These are phyloP conservation scores for Dictyophora rubrovolvata DNA, from an alignment of 768 basidiomycete species.

Conservation along the genomic window DNA sequence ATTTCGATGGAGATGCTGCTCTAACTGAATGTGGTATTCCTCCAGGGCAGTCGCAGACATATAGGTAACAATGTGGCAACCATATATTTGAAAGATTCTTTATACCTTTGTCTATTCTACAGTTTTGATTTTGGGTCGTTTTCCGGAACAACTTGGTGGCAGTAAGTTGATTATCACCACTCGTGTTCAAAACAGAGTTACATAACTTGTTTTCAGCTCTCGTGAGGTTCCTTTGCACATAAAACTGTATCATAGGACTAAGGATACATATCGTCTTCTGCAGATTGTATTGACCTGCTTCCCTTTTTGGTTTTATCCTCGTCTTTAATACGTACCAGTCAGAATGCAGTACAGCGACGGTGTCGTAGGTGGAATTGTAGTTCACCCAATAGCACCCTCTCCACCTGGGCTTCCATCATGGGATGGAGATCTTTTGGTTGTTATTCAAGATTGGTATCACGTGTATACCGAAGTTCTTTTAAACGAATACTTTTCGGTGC, in stretches of 20 bases:
- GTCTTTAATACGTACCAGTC: constrained; percentile 7
- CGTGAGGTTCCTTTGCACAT: background rate
- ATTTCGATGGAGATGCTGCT: constrained; percentile 36
- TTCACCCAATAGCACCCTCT: constrained; percentile 31
- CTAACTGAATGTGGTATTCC: constrained; percentile 46
- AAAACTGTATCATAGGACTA: background rate
- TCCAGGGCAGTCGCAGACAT: constrained; percentile 33
- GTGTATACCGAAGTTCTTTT: constrained; percentile 21
- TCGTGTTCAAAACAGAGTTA: background rate
- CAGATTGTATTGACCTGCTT: constrained; percentile 14
- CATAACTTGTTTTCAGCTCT: constrained; percentile 19
- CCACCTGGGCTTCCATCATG: constrained; percentile 24
- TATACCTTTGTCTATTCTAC: constrained; percentile 16
- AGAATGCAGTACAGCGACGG: constrained; percentile 37
- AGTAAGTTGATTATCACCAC: constrained; percentile 20
- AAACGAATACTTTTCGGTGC: constrained; percentile 14
- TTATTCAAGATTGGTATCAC: constrained; percentile 23
- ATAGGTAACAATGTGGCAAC: constrained; percentile 19
- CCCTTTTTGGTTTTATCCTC: background rate
- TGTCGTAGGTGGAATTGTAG: constrained; percentile 36
- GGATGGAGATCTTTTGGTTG: constrained; percentile 29
- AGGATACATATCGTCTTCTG: background rate
- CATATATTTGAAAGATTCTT: background rate
- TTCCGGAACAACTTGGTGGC: constrained; percentile 43
- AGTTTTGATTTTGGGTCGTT: constrained; percentile 33